These are phyloP conservation scores for Rasamsonia emersonii DNA, from an alignment of 2,329 filamentous ascomycete species.

Conservation along the genomic window DNA sequence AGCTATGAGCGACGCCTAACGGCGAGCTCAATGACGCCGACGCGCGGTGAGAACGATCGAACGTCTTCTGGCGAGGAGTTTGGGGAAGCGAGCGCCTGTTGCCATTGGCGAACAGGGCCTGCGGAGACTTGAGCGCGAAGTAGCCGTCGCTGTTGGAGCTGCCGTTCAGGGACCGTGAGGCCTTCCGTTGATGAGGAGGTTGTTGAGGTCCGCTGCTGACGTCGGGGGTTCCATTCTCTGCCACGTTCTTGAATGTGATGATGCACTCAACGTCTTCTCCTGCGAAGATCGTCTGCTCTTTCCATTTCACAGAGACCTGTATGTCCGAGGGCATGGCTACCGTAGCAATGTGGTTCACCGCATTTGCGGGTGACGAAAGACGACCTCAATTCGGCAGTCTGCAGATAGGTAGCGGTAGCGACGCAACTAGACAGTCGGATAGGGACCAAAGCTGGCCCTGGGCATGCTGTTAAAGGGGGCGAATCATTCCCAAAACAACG, in stretches of 20 bases:
- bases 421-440: too few species aligned
- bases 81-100: constrained; percentile 27
- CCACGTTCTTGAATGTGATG: constrained; percentile 90
- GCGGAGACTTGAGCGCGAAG: constrained; percentile 30
- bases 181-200: constrained; percentile 26
- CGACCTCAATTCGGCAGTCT: constrained; percentile 7
- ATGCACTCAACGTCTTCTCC: constrained; percentile 93
- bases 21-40: constrained; percentile 34
- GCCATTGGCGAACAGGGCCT: constrained; percentile 26
- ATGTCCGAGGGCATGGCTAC: constrained; percentile 59
- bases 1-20: constrained; percentile 30
- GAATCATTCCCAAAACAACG: too few species aligned
- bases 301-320: constrained; percentile 91
- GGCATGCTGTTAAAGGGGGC: constrained; percentile 20
- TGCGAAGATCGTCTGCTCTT: constrained; percentile 88
- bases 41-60: constrained; percentile 24
- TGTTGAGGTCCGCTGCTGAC: constrained; percentile 19
- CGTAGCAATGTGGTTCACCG: constrained; percentile 19
- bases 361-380: constrained; percentile 18
- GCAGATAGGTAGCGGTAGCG: constrained; percentile 7
- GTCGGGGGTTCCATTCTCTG: constrained; percentile 34
- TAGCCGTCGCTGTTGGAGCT: constrained; percentile 27
- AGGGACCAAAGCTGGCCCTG: constrained; percentile 10
- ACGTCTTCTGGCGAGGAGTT: constrained; percentile 23
- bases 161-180: constrained; percentile 27